phyloP scores from a whole-genome alignment of 495 filamentous ascomycete genomes.

The Penicillium riverlandense region DNA sequence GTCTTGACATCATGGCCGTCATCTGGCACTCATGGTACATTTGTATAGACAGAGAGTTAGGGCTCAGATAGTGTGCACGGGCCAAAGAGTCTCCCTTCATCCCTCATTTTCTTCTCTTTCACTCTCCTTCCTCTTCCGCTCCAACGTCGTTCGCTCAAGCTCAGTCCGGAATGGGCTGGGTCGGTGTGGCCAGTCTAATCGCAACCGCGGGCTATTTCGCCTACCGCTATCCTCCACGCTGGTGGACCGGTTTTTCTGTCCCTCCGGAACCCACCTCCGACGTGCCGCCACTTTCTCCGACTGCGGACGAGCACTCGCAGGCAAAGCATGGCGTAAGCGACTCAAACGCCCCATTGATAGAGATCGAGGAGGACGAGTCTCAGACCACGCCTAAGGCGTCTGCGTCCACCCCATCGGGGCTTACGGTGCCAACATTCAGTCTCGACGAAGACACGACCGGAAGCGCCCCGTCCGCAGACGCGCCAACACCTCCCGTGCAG shows the following conservation, averaged over 20 bases:
- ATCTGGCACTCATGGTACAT: not conserved
- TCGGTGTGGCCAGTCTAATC: conserved; percentile 24
- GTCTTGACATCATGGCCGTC: conserved; percentile 23
- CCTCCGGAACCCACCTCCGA: conserved; percentile 17
- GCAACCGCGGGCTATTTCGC: conserved; percentile 27
- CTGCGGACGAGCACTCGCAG: conserved; percentile 6
- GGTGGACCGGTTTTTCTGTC: conserved; percentile 10
- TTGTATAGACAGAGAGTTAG: too few relatives aligned
- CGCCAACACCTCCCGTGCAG: conserved; percentile 3
- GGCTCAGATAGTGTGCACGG: conserved; percentile 7
- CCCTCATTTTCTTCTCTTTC: too few relatives aligned
- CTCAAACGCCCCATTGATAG: conserved; percentile 2
- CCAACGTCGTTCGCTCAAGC: not conserved
- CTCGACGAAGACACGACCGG: conserved; percentile 13
- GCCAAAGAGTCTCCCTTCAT: not conserved
- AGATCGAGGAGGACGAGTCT: conserved; percentile 20
- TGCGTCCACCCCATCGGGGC: conserved; percentile 14
- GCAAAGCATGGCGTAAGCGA: conserved; percentile 3
- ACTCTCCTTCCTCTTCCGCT: not conserved
- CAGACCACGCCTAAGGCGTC: conserved; percentile 46
- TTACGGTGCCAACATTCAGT: conserved; percentile 28
- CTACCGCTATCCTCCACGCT: conserved; percentile 23
- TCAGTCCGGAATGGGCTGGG: conserved; percentile 29
- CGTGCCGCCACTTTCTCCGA: conserved; percentile 1
- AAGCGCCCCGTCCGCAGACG: conserved; percentile 1